A percentile compares a stretch with the other conserved stretches of the same genome.
Evolutionary conservation across 108 stramenopile species (phyloP).

Genomic region (Stephanodiscus triporus): DNA sequence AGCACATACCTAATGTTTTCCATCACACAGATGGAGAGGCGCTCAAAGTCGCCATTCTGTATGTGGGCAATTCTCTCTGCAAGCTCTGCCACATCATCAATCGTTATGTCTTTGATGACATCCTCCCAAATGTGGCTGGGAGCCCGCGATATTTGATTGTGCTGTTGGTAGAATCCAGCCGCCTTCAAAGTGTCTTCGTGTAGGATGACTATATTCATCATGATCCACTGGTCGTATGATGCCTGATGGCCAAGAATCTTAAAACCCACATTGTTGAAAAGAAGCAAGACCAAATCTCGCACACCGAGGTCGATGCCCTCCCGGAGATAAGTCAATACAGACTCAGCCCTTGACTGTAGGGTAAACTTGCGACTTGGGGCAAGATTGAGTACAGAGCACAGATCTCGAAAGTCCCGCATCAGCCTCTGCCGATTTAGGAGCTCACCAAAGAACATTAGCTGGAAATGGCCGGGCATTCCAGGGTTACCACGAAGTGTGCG

Average conservation of each 20-base stretch:
- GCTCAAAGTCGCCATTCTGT: not conserved
- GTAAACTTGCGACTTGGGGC: constrained; percentile 6
- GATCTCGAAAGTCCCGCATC: constrained; percentile 1
- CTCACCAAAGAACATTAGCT: constrained; percentile 15
- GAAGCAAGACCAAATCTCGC: constrained; percentile 5
- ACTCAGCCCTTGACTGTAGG: not conserved
- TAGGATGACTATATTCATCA: constrained; percentile 1
- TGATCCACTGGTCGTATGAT: constrained; percentile 14
- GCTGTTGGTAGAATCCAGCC: not conserved
- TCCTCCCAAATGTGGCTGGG: not conserved
- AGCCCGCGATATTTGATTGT: not conserved
- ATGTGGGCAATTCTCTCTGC: not conserved
- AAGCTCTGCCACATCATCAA: not conserved
- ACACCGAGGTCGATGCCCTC: not conserved
- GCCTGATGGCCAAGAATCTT: constrained; percentile 9
- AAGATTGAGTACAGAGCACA: constrained; percentile 4
- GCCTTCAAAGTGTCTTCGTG: not conserved
- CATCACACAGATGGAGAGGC: not conserved
- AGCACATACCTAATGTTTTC: constrained; percentile 7
- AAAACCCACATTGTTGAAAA: constrained; percentile 7
- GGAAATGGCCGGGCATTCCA: constrained; percentile 2
- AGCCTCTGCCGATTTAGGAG: not conserved
- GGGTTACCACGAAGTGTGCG: not conserved
- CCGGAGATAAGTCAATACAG: not conserved
- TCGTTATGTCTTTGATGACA: not conserved